These are phyloP conservation scores for Ceratorhiza oryzae-sativae DNA, from an alignment of 1,284 basidiomycete species.

Conservation along the genomic window DNA sequence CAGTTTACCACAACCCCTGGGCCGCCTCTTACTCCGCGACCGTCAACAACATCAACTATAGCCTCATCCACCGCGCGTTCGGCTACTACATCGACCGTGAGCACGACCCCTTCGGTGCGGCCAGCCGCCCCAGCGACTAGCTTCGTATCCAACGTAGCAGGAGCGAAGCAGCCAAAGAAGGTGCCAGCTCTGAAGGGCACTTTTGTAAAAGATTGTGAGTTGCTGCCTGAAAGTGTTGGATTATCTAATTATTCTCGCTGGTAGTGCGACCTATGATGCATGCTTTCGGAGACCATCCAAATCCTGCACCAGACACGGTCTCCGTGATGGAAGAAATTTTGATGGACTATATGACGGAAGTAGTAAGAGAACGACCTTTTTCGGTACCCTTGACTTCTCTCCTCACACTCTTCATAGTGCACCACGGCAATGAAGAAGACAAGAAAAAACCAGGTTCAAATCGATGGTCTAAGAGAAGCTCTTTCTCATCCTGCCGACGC, in stretches of 20 bases:
- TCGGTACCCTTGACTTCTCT: slow-evolving; percentile 17
- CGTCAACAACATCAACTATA: not conserved
- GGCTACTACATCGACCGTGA: slow-evolving; percentile 18
- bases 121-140: slow-evolving; percentile 33
- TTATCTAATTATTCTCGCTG: not conserved
- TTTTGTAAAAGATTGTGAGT: slow-evolving; percentile 80
- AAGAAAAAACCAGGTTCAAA: slow-evolving; percentile 70
- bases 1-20: slow-evolving; percentile 37
- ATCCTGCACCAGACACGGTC: slow-evolving; percentile 85
- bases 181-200: slow-evolving; percentile 71
- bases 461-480: slow-evolving; percentile 80
- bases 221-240: not conserved
- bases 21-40: slow-evolving; percentile 23
- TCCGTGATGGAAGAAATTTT: slow-evolving; percentile 94
- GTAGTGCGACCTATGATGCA: slow-evolving; percentile 90
- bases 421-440: slow-evolving; percentile 71
- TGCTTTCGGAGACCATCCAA: slow-evolving; percentile 91
- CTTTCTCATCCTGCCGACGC: slow-evolving; percentile 79
- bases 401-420: slow-evolving; percentile 58
- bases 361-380: slow-evolving; percentile 58
- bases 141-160: slow-evolving; percentile 29
- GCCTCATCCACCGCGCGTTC: slow-evolving; percentile 16
- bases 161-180: slow-evolving; percentile 49
- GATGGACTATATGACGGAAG: slow-evolving; percentile 88
- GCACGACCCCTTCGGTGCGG: slow-evolving; percentile 3